Evolutionary conservation across 164 flowering plant species (phyloP), one percentile per base, ranked within the genome.

Genomic region (Warburgia ugandensis): DNA sequence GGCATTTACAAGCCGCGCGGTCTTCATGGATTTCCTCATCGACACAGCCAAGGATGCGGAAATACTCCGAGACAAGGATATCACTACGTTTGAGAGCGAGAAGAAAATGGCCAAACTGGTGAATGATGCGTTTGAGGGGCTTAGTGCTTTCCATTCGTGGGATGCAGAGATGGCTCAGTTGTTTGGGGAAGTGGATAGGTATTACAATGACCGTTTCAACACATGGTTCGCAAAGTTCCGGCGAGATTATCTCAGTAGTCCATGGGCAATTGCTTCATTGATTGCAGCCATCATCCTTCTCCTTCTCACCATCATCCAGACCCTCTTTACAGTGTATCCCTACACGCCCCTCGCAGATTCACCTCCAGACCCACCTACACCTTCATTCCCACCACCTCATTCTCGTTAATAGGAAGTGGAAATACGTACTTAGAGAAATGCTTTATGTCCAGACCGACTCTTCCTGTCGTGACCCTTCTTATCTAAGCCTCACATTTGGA

Each of bases 1-100:
- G 1, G 45, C 48, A 30, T 58, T 73, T 43, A 69, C 73, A 19
- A 37, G 48, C 17, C 67, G 53, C 48, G 33, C 67, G 28, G 33
- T 57, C 49, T 61, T 73, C 58, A 54, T 66, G 17, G 61, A 69
- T 26, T 54, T 62, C 36, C 38, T 73, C 0, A 45, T 73, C n/a
- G 56, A 55, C 42, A 54, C 69, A 0, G 10, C 55, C 0, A 47
- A 47, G 11, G 77, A 69, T 22, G 67, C 66, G 14, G 59, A 47
- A 44, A 32, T 29, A 58, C n/a, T n/a, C n/a, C n/a, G n/a, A n/a
- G n/a, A n/a, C n/a, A n/a, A n/a, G n/a, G n/a, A n/a, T n/a, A n/a
- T 65, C 25, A 44, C 66, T 17, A 45, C 59, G 5, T 23, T 68
- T 45, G 68, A 71, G 0, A 57, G 62, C 27, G 48, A 68, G 17